Percentiles rank a stretch among this genome's conserved stretches.
Evolutionary conservation across 2,329 filamentous ascomycete species (phyloP).

Genomic region (Epichloe glyceriae): DNA sequence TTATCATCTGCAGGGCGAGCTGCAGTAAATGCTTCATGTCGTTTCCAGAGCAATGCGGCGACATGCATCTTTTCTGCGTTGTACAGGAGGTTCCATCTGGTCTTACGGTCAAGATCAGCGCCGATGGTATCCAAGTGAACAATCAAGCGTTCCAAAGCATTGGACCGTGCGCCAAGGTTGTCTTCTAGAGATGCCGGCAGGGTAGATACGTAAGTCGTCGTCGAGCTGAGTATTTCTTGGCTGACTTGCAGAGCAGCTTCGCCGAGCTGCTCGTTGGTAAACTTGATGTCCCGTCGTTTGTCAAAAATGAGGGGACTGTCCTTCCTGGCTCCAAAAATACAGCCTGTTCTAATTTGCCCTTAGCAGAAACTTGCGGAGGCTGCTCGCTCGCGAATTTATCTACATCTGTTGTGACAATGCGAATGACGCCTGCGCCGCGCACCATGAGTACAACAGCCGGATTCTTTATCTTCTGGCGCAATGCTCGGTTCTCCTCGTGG

Average conservation of each 20-base stretch:
- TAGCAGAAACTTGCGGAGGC: constrained; percentile 58
- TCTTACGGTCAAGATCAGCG: constrained; percentile 49
- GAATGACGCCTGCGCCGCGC: constrained; percentile 48
- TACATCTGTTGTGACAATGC: constrained; percentile 44
- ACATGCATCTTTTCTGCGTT: constrained; percentile 84
- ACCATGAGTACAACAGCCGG: constrained; percentile 50
- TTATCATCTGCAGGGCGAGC: constrained; percentile 46
- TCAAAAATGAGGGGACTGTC: constrained; percentile 84
- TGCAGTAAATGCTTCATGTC: constrained; percentile 57
- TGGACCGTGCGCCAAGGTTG: constrained; percentile 61
- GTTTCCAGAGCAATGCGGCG: constrained; percentile 65
- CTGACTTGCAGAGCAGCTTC: constrained; percentile 68
- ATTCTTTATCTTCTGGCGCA: constrained; percentile 45
- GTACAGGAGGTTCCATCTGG: constrained; percentile 72
- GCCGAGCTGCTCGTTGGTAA: constrained; percentile 57
- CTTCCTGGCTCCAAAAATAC: constrained; percentile 78
- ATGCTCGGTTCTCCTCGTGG: constrained; percentile 34
- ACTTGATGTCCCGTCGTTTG: constrained; percentile 51
- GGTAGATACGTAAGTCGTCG: constrained; percentile 59
- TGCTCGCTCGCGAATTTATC: constrained; percentile 45
- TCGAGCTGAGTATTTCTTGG: constrained; percentile 66
- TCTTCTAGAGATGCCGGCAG: constrained; percentile 66
- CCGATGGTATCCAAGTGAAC: constrained; percentile 55
- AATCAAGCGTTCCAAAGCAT: constrained; percentile 64
- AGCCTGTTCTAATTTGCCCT: constrained; percentile 84